Evolutionary conservation across 768 basidiomycete genomes (phyloP).

Genomic region (Podaxis mareebaensis): DNA sequence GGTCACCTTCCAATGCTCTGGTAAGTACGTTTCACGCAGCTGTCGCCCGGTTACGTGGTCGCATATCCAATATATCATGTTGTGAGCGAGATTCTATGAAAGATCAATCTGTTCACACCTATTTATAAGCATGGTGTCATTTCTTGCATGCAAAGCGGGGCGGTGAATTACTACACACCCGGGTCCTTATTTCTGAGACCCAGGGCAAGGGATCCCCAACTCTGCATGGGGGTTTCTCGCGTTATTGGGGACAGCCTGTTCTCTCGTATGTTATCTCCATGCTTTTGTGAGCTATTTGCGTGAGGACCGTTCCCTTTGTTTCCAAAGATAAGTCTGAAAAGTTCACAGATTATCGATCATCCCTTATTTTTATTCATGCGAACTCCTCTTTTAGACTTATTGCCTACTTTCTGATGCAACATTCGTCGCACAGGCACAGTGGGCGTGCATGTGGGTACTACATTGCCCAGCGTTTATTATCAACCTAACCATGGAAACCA

Average conservation of each 20-base stretch:
- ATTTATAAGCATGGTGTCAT: not conserved
- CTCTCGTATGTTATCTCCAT: not conserved
- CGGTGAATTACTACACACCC: not conserved
- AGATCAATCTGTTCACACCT: not conserved
- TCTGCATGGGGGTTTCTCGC: not conserved
- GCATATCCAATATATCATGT: no score
- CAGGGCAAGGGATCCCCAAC: not conserved
- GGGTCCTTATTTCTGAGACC: not conserved
- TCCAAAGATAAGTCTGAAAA: not conserved
- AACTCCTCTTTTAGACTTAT: not conserved
- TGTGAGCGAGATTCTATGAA: not conserved
- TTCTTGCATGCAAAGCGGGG: not conserved
- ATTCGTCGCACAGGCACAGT: not conserved
- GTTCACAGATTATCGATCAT: not conserved
- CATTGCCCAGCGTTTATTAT: not conserved
- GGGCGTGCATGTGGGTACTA: not conserved
- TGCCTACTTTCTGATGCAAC: not conserved
- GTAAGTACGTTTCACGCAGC: no score
- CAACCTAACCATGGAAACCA: not conserved
- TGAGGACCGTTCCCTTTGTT: not conserved
- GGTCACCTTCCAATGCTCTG: no score
- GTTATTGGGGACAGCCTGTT: not conserved
- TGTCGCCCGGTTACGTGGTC: no score
- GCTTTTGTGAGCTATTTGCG: not conserved
- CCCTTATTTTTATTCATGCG: not conserved